A percentile compares a stretch with the other conserved stretches of the same genome.
Evolutionary conservation across 1,284 basidiomycete genomes (phyloP).

Genomic region (Malassezia brasiliensis): DNA sequence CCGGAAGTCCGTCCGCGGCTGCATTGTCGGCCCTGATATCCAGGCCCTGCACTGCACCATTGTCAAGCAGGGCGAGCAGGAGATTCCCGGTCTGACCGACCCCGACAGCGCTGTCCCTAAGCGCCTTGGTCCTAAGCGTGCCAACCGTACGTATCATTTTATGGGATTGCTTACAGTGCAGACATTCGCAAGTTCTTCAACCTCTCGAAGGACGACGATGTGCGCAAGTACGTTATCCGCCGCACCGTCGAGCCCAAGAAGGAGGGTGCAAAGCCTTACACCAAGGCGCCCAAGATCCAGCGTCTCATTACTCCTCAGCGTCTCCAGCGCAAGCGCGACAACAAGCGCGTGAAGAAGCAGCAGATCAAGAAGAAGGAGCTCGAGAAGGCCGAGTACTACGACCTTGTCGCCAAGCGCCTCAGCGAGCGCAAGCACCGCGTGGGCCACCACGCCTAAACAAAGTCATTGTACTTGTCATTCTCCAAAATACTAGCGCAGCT

Average conservation of each 20-base stretch:
- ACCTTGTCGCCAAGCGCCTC: constrained; percentile 75
- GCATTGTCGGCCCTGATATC: constrained; percentile 89
- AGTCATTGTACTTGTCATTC: background rate
- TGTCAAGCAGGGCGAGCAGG: constrained; percentile 90
- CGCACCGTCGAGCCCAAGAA: constrained; percentile 90
- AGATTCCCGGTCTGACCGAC: constrained; percentile 88
- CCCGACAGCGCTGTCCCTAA: constrained; percentile 70
- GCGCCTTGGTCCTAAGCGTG: constrained; percentile 75
- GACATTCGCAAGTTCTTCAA: constrained; percentile 95
- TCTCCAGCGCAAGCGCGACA: constrained; percentile 91
- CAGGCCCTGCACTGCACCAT: constrained; percentile 87
- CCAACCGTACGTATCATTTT: constrained; percentile 30
- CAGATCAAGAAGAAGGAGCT: constrained; percentile 84
- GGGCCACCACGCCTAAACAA: background rate
- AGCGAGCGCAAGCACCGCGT: constrained; percentile 68
- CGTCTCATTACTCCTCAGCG: constrained; percentile 73
- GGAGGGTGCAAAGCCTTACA: constrained; percentile 85
- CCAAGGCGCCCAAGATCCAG: constrained; percentile 78
- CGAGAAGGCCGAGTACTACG: constrained; percentile 71
- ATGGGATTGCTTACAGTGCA: background rate
- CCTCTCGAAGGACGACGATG: constrained; percentile 93
- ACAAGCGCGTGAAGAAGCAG: constrained; percentile 78
- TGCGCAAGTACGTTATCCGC: constrained; percentile 76
- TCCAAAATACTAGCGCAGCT: constrained; percentile 14
- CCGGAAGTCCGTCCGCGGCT: constrained; percentile 96